Percentiles rank a stretch among this genome's conserved stretches.
phyloP scores from a whole-genome alignment of 441 rosid species.

The Isatis lusitanica region DNA sequence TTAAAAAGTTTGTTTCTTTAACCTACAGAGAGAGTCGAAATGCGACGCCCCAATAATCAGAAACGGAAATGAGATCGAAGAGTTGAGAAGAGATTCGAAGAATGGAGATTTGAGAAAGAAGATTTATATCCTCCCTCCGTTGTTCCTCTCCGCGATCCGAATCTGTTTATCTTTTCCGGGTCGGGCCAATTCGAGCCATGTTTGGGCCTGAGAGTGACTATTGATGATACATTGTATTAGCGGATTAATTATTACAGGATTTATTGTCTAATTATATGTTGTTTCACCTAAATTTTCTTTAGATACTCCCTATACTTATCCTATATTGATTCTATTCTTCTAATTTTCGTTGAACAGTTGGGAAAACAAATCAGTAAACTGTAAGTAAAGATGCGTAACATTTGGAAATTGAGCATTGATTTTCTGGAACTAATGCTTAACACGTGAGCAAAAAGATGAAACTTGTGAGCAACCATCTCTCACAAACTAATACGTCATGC shows the following conservation, averaged over 20 bases:
- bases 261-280: background rate
- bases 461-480: background rate
- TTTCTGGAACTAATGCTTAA: background rate
- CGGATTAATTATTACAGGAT: background rate
- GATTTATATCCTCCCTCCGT: background rate
- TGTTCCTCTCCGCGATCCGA: background rate
- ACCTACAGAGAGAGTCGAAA: background rate
- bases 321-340: background rate
- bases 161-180: background rate
- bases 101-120: background rate
- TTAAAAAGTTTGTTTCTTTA: background rate
- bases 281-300: background rate
- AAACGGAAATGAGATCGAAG: background rate
- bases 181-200: background rate
- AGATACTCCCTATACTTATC: background rate
- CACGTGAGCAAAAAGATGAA: background rate
- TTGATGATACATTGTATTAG: background rate
- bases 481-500: background rate
- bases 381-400: background rate
- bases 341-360: background rate
- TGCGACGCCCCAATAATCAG: background rate
- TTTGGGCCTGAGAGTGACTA: conserved; percentile 8
- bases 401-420: background rate
- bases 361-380: background rate
- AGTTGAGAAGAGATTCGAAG: background rate